Evolutionary conservation across 148 eudicot genomes (phyloP).

Genomic region (Rhododendron ovatum): DNA sequence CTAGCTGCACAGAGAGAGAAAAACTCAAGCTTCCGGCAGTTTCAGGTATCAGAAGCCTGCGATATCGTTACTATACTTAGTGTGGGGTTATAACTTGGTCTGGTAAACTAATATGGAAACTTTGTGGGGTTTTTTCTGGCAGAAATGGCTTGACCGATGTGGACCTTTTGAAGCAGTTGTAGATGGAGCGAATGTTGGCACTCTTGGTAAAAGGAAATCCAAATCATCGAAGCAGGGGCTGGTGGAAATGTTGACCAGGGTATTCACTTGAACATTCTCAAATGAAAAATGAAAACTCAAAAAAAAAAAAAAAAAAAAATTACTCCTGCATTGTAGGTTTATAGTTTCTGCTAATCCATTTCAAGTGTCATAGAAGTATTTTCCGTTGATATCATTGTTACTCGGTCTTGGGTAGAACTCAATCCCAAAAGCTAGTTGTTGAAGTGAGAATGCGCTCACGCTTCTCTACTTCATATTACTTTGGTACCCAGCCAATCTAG

Average conservation of each 20-base stretch:
- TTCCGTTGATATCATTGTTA: background rate
- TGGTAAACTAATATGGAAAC: slow-evolving; percentile 8
- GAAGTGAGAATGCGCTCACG: too few species aligned
- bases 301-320: background rate
- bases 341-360: background rate
- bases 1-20: slow-evolving; percentile 64
- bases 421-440: too few species aligned
- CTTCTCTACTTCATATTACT: too few species aligned
- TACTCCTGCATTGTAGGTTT: background rate
- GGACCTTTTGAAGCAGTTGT: slow-evolving; percentile 96
- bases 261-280: background rate
- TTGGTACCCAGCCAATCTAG: too few species aligned
- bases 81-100: slow-evolving; percentile 7
- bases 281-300: background rate
- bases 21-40: slow-evolving; percentile 69
- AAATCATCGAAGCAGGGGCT: slow-evolving; percentile 28
- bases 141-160: slow-evolving; percentile 83
- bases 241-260: background rate
- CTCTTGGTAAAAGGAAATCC: slow-evolving; percentile 56
- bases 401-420: too few species aligned
- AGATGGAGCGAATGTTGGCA: slow-evolving; percentile 92
- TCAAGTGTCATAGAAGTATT: background rate
- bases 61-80: background rate
- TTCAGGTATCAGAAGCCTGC: slow-evolving; percentile 55
- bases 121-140: slow-evolving; percentile 16